These are phyloP conservation scores for Canavalia ensiformis DNA, from an alignment of 306 rosid genomes.

Conservation along the genomic window DNA sequence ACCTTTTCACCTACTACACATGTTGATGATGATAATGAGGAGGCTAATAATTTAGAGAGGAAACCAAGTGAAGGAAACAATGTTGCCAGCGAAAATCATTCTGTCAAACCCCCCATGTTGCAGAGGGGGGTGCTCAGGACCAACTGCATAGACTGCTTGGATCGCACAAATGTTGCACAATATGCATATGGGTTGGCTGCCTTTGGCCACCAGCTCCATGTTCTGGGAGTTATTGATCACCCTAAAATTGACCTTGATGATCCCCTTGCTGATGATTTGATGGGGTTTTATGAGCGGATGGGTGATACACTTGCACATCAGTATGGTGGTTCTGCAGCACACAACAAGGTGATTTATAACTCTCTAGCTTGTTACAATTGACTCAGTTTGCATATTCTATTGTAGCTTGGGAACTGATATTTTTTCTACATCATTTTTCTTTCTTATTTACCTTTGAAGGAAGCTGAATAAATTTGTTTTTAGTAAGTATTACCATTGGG, in stretches of 20 bases:
- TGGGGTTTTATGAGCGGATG: slow-evolving; percentile 89
- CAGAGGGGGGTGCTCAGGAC: slow-evolving; percentile 95
- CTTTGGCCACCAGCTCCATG: slow-evolving; percentile 82
- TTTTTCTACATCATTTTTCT: slow-evolving; percentile 32
- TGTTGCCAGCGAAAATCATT: slow-evolving; percentile 53
- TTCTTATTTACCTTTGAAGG: slow-evolving; percentile 25
- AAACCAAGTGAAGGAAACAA: slow-evolving; percentile 56
- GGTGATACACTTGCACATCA: slow-evolving; percentile 96
- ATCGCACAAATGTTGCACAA: slow-evolving; percentile 99
- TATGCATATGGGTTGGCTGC: slow-evolving; percentile 94
- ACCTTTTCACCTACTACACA: slow-evolving; percentile 39
- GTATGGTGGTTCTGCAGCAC: slow-evolving; percentile 99
- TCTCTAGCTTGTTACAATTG: slow-evolving; percentile 27
- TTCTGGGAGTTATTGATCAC: slow-evolving; percentile 74
- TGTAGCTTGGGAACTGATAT: slow-evolving; percentile 22
- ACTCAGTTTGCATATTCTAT: slow-evolving; percentile 41
- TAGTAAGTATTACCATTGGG: slow-evolving; percentile 19
- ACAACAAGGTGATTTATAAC: slow-evolving; percentile 81
- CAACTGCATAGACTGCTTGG: slow-evolving; percentile 97
- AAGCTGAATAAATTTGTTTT: slow-evolving; percentile 1
- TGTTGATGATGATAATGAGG: slow-evolving; percentile 50
- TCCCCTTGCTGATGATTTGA: slow-evolving; percentile 84
- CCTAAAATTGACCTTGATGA: slow-evolving; percentile 75
- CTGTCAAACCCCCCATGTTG: slow-evolving; percentile 59
- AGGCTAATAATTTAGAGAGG: slow-evolving; percentile 55